A percentile compares a stretch with the other conserved stretches of the same genome.
phyloP scores from a whole-genome alignment of 164 flowering plant genomes.

The Aristolochia contorta region DNA sequence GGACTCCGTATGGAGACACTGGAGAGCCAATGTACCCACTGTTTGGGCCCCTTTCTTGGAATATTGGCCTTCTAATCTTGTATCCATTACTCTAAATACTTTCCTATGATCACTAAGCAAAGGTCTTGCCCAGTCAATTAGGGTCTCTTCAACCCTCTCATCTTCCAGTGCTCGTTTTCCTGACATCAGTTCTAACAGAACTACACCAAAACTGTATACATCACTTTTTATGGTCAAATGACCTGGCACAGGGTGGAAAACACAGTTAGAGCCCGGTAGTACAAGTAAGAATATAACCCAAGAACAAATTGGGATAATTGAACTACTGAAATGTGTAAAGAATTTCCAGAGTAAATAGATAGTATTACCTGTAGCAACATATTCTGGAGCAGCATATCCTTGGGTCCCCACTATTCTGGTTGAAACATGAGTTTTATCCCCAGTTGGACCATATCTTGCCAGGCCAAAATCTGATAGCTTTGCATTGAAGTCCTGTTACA shows the following conservation, averaged over 20 bases:
- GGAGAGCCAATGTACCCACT: slow-evolving; percentile 54
- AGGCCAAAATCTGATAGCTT: slow-evolving; percentile 89
- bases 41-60: slow-evolving; percentile 65
- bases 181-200: slow-evolving; percentile 58
- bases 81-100: slow-evolving; percentile 75
- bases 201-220: slow-evolving; percentile 87
- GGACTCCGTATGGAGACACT: slow-evolving; percentile 57
- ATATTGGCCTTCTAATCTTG: slow-evolving; percentile 76
- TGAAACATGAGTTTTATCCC: slow-evolving; percentile 84
- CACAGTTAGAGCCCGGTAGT: neutral
- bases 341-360: neutral
- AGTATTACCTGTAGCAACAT: slow-evolving; percentile 69
- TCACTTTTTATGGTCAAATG: slow-evolving; percentile 80
- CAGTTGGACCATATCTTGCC: slow-evolving; percentile 91
- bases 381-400: slow-evolving; percentile 96
- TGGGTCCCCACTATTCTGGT: slow-evolving; percentile 76
- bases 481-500: slow-evolving; percentile 59
- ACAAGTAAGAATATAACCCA: too few relatives aligned
- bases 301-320: too few relatives aligned
- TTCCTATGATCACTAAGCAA: slow-evolving; percentile 45
- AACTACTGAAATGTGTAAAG: neutral
- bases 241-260: slow-evolving; percentile 29
- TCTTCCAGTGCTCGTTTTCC: slow-evolving; percentile 62
- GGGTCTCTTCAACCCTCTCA: slow-evolving; percentile 35
- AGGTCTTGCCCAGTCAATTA: slow-evolving; percentile 88